Conservation (phyloP, 495 filamentous ascomycete genomes). For the Penicillium goetzii region DNA sequence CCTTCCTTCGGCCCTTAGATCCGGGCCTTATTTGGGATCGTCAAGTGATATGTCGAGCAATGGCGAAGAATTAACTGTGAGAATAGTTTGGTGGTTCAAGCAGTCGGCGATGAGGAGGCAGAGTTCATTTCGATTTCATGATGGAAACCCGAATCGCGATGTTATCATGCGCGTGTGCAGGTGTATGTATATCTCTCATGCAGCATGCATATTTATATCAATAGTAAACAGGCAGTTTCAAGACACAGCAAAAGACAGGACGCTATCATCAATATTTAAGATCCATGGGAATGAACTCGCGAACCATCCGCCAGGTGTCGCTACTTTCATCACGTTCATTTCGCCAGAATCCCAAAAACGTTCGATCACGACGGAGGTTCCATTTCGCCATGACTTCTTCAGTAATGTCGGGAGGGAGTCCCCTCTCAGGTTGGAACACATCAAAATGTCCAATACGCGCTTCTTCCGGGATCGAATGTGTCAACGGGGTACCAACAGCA, state of each 20-base stretch:
- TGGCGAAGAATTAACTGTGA: not conserved
- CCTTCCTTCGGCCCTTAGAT: not conserved
- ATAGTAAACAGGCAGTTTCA: not conserved
- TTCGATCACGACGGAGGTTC: constrained; percentile 22
- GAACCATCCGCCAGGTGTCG: constrained; percentile 26
- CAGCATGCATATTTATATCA: not conserved
- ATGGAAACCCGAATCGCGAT: not conserved
- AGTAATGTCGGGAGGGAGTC: constrained; percentile 17
- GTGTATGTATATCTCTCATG: not conserved
- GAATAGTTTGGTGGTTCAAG: not conserved
- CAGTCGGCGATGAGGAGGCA: not conserved
- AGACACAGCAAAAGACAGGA: not conserved
- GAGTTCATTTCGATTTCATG: not conserved
- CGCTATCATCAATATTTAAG: not conserved
- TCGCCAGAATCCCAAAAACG: constrained; percentile 31
- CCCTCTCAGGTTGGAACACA: constrained; percentile 22
- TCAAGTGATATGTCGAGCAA: not conserved
- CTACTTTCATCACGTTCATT: constrained; percentile 24
- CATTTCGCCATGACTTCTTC: constrained; percentile 19
- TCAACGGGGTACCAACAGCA: not conserved
- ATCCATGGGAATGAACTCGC: constrained; percentile 22
- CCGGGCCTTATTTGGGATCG: not conserved
- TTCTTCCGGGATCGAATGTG: constrained; percentile 21
- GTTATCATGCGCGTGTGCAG: not conserved
- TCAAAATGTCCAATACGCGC: constrained; percentile 25